Conservation (phyloP, 169 alveolate species). For the Cystoisospora suis region DNA sequence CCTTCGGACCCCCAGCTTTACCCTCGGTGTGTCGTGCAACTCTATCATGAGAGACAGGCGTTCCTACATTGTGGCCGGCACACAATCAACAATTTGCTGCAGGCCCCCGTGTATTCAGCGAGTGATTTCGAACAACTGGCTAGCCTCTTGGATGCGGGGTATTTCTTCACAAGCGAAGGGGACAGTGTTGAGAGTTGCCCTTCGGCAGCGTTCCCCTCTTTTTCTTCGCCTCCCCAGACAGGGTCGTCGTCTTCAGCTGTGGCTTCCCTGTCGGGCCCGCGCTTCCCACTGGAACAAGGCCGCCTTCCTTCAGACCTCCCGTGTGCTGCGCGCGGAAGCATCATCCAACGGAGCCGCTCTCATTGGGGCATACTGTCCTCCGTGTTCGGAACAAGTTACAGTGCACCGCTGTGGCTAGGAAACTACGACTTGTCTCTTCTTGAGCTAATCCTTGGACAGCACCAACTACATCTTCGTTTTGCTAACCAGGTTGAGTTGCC, state of each 20-base stretch:
- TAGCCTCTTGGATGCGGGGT: neutral
- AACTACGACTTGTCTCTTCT: constrained; percentile 27
- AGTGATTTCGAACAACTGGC: neutral
- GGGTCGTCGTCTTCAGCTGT: no score
- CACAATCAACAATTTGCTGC: neutral
- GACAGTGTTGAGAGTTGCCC: no score
- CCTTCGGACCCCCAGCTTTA: no score
- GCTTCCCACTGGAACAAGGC: no score
- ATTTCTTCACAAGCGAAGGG: neutral
- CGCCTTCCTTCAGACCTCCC: no score
- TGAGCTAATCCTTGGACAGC: neutral
- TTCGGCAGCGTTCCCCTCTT: no score
- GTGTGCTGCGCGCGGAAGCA: no score
- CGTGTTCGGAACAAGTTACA: neutral
- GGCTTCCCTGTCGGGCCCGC: no score
- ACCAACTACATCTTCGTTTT: neutral
- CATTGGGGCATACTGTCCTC: no score
- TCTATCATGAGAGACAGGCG: constrained; percentile 18
- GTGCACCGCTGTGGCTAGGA: constrained; percentile 8
- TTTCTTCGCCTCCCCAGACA: no score
- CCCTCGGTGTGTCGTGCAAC: neutral
- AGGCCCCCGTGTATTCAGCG: neutral
- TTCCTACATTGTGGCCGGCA: constrained; percentile 3
- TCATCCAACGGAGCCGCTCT: no score
- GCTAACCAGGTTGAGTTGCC: neutral